Base-by-base conservation (phyloP, 2,329 filamentous ascomycete species). In the Coniochaeta ligniaria region DNA sequence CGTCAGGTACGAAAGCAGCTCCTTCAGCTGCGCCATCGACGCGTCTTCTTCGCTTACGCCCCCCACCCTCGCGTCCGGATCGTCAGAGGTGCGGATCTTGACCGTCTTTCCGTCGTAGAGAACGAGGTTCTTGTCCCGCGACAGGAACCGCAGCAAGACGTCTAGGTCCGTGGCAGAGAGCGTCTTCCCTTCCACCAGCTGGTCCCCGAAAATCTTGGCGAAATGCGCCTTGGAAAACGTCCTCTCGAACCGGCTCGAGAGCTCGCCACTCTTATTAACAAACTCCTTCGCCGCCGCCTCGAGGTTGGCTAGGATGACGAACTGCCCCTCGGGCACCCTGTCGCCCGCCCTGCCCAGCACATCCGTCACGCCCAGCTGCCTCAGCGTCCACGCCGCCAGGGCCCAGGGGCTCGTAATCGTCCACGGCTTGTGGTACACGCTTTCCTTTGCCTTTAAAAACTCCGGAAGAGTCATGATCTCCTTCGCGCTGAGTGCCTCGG, bases 11-110 rank as follows among this genome's bases (percentile, higher is more conserved):
- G 84, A 79, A 31, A 92, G 88, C 12, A 96, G 81, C 28, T 90
- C 85, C 69, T 93, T 94, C 11, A 99, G 83, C 20, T 89, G 89
- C 1, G 92, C 92, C 63, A 97, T 91, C 0, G 91, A 89, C 5
- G 80, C 78, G 74, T 99, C 95, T 67, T 96, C 89, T 61, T 87
- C 78, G 0, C 90, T 90, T 64, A 98, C 88, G 0, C 67, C 66
- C 33, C 54, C 47, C 16, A 11, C 14, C 24, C 14, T 26, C 43
- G 43, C 43, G 22, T 47, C 43, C 52, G 76, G 68, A 3, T 68
- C 62, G 7, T 66, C 67, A 3, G 81, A 71, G 0, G 75, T 74
- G 67, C 84, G 88, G 72, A 98, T 87, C 71, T 90, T 93, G 66
- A 99, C 82, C 0, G 87, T 91, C 65, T 85, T 75, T 5, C 83